Conservation (phyloP, 108 stramenopile species). For the Asterionellopsis glacialis region DNA sequence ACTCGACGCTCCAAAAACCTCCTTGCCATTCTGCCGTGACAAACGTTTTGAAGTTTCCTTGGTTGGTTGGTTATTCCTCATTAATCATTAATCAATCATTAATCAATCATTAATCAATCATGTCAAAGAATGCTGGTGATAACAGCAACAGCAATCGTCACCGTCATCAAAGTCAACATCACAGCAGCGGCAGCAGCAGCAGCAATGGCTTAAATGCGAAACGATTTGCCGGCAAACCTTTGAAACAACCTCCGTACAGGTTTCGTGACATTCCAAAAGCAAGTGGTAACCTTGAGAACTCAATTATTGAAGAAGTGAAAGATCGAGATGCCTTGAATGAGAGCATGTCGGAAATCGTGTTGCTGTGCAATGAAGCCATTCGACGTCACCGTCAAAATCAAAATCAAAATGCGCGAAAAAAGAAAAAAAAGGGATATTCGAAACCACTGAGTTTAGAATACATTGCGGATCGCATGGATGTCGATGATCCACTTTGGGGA, state of each 20-base stretch:
- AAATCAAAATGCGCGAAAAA: too few species aligned
- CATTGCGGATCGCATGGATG: conserved; percentile 88
- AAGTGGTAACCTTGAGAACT: conserved; percentile 43
- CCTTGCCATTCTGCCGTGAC: too few species aligned
- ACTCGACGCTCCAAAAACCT: too few species aligned
- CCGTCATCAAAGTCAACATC: too few species aligned
- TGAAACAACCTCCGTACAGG: conserved; percentile 62
- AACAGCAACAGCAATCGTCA: too few species aligned
- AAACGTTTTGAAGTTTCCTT: too few species aligned
- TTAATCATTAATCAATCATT: too few species aligned
- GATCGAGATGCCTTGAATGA: conserved; percentile 64
- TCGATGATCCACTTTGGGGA: conserved; percentile 86
- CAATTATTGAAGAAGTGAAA: conserved; percentile 52
- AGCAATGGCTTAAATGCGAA: conserved; percentile 43
- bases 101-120: too few species aligned
- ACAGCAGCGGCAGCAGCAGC: too few species aligned
- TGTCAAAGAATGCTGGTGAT: too few species aligned
- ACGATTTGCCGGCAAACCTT: conserved; percentile 54
- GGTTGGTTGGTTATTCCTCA: too few species aligned
- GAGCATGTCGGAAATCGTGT: conserved; percentile 81
- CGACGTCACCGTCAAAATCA: conserved; percentile 30
- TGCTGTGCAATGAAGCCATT: conserved; percentile 85
- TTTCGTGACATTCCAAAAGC: conserved; percentile 58
- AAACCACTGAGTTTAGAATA: conserved; percentile 90
- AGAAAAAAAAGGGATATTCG: conserved; percentile 10